phyloP scores from a whole-genome alignment of 2,329 filamentous ascomycete genomes.

The Gyromitra esculenta region DNA sequence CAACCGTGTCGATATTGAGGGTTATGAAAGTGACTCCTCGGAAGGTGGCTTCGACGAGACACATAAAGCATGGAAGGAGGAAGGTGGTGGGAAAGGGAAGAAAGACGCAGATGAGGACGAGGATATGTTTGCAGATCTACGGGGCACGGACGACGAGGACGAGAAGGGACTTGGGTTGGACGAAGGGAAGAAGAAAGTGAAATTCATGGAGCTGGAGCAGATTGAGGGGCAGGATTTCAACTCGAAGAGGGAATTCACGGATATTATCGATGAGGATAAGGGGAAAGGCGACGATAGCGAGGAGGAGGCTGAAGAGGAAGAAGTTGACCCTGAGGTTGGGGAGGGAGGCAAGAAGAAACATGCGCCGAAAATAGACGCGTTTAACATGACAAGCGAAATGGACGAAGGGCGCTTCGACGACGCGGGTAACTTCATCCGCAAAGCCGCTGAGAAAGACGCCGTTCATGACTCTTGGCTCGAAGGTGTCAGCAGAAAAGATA shows the following conservation, averaged over 20 bases:
- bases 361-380: slow-evolving; percentile 92
- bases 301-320: slow-evolving; percentile 47
- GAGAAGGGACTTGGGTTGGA: slow-evolving; percentile 64
- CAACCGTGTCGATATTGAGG: slow-evolving; percentile 93
- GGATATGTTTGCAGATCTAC: slow-evolving; percentile 62
- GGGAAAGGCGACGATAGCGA: slow-evolving; percentile 63
- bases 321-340: slow-evolving; percentile 72
- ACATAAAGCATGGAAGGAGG: slow-evolving; percentile 66
- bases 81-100: slow-evolving; percentile 60
- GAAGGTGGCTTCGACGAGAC: slow-evolving; percentile 87
- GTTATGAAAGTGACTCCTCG: slow-evolving; percentile 92
- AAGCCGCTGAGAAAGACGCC: slow-evolving; percentile 86
- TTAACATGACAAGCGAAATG: slow-evolving; percentile 90
- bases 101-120: slow-evolving; percentile 71
- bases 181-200: slow-evolving; percentile 66
- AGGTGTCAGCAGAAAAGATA: slow-evolving; percentile 59
- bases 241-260: slow-evolving; percentile 43
- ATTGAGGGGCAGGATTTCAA: slow-evolving; percentile 55
- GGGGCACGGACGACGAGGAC: slow-evolving; percentile 67
- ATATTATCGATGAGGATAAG: slow-evolving; percentile 50
- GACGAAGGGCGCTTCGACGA: slow-evolving; percentile 95
- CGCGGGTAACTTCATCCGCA: slow-evolving; percentile 87
- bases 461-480: slow-evolving; percentile 87
- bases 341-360: slow-evolving; percentile 90
- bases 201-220: slow-evolving; percentile 56